Evolutionary conservation across 768 basidiomycete species (phyloP).

Genomic region (Sutorius australiensis): DNA sequence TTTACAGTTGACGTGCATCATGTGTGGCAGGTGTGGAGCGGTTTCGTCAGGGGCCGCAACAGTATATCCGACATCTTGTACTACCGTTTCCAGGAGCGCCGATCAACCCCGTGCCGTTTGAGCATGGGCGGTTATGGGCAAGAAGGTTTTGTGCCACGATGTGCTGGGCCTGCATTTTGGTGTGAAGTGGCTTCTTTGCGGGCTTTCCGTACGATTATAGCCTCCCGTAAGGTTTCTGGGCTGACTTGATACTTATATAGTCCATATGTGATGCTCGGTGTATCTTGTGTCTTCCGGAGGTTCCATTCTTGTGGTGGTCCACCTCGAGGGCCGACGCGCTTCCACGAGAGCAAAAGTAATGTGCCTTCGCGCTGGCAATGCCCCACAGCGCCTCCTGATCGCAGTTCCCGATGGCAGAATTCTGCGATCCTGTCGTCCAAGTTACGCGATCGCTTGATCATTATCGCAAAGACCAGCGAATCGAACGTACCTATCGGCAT

Average conservation of each 20-base stretch:
- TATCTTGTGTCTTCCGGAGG: not conserved
- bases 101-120: not conserved
- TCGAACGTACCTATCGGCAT: not conserved
- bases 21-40: not conserved
- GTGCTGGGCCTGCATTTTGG: not conserved
- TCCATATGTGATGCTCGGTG: no score
- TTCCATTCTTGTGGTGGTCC: not conserved
- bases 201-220: not conserved
- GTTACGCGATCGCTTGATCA: not conserved
- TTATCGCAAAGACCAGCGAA: not conserved
- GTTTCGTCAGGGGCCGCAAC: not conserved
- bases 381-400: not conserved
- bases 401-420: not conserved
- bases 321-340: not conserved
- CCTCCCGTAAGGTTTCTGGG: no score
- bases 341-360: not conserved
- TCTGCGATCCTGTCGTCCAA: not conserved
- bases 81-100: not conserved
- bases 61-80: not conserved
- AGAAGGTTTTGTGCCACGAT: not conserved
- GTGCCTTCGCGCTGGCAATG: not conserved
- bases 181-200: no score
- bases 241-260: no score
- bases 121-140: not conserved
- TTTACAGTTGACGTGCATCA: not conserved